Evolutionary conservation across 164 flowering plant species (phyloP), one percentile per base, ranked within the genome.

Genomic region (Tetrastigma voinierianum): DNA sequence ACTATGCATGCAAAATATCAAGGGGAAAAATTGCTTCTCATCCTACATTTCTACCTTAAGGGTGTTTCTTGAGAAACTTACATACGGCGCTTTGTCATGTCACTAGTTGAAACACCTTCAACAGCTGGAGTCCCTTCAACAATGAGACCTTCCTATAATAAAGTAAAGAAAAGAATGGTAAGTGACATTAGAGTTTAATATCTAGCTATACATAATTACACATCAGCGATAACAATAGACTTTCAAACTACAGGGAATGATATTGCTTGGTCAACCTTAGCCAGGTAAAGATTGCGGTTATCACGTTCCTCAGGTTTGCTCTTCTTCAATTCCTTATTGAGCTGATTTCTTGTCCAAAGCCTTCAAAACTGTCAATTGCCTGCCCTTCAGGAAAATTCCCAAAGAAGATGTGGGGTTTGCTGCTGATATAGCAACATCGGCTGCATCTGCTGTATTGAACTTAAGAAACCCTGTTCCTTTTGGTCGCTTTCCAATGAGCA

Each of bases 391-490:
- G 64, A 79, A 62, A 72, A 96, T 86, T n/a, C n/a, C n/a, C 62
- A 77, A 40, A 24, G 86, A 93, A 71, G 85, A 65, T 51, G 69
- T 71, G 69, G 70, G 77, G 66, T 77, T 77, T 24, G 90, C 93
- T 19, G 93, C 90, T 60, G 86, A 73, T 81, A 89, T 74, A 25
- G 98, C 91, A 66, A 87, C 88, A 74, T 77, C 77, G 12, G 83
- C 91, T 46, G 87, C 91, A 25, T 83, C 87, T 49, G 51, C 21
- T 56, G 89, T 73, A 66, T 79, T 81, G 65, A 92, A 92, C 84
- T n/a, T n/a, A n/a, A 96, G 87, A 81, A 96, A 96, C 48, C 91
- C 99, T 67, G 93, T n/a, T 90, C 99, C 99, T 74, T 69, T 88
- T 23, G 98, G 98, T 57, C 98, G 87, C 83, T 97, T 95, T 82